Percentiles rank a stretch among this genome's conserved stretches.
These are phyloP conservation scores for Lentinula aciculospora DNA, from an alignment of 768 basidiomycete species.

Conservation along the genomic window DNA sequence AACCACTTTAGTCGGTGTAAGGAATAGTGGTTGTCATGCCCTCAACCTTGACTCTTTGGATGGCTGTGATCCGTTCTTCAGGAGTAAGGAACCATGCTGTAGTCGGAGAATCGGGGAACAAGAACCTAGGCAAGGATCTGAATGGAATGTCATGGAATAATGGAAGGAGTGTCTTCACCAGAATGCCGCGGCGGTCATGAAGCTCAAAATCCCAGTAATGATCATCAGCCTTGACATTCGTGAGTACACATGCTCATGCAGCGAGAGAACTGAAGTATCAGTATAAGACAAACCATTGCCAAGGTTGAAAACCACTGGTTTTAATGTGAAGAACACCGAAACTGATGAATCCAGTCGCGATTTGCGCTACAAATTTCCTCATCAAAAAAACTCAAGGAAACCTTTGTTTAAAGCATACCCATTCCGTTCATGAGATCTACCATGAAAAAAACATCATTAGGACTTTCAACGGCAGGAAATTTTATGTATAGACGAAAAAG, in stretches of 20 bases:
- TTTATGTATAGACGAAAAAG: too few relatives aligned
- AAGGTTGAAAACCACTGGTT: conserved; percentile 52
- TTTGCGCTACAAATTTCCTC: conserved; percentile 47
- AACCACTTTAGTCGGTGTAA: not conserved
- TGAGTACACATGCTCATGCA: not conserved
- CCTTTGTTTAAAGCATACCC: conserved; percentile 26
- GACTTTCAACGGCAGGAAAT: not conserved
- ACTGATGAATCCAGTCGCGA: conserved; percentile 58
- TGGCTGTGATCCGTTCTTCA: conserved; percentile 61
- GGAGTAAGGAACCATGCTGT: conserved; percentile 66
- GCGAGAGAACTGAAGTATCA: not conserved
- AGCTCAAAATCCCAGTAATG: conserved; percentile 64
- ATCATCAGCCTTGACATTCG: conserved; percentile 59
- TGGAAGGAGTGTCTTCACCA: conserved; percentile 34
- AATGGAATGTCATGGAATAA: conserved; percentile 5
- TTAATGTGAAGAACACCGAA: conserved; percentile 63
- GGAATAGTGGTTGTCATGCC: not conserved
- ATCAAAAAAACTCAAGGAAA: not conserved
- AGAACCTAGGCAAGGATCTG: conserved; percentile 41
- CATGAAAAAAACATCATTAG: not conserved
- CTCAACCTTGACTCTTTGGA: conserved; percentile 56
- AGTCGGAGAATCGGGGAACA: conserved; percentile 79
- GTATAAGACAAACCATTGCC: conserved; percentile 56
- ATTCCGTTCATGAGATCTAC: conserved; percentile 78
- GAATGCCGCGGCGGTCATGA: conserved; percentile 54